Evolutionary conservation across 2,329 filamentous ascomycete genomes (phyloP), one percentile per base, ranked within the genome.

Genomic region (Chaetoscypha palmicola): DNA sequence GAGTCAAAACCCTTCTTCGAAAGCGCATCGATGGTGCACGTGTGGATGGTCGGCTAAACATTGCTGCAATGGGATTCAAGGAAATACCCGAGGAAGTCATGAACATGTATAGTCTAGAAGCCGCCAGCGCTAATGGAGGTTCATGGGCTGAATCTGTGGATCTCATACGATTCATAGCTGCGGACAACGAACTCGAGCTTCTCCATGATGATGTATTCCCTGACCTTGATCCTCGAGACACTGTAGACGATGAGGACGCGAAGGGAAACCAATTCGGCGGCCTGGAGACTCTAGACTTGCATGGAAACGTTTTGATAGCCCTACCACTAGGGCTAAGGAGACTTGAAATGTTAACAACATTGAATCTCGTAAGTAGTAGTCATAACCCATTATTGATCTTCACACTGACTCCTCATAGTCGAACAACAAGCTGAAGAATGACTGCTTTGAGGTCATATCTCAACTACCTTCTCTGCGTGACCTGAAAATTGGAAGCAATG

Each of bases 71-170:
- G 72, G 78, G 80, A 1, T 65, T 98, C 30, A 84, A 80, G 48
- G 74, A 83, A 45, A 84, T 98, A 3, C 92, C 92, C 0, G 65
- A 76, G 1, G 86, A 94, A 58, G 85, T 97, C 0, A 68, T 94
- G 66, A 79, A 81, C 43, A 97, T 97, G 90, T 97, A 96, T 62
- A 85, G 89, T 55, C 71, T 86, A 14, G 81, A 89, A 41, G 73
- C 76, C 1, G 73, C 80, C 43, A 77, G 82, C 28, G 71, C 70
- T 10, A 68, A 74, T 17, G 78, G 75, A 26, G 76, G 80, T 9
- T 79, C 82, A 24, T 97, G 92, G 92, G 89, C 89, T 2, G 91
- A 97, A 63, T 83, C 85, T 47, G 87, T 97, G 9, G 91, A 97
- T 59, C 67, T 97, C 35, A 84, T 82, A 1, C 80, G 84, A 48